Evolutionary conservation across 441 rosid genomes (phyloP), one percentile per base, ranked within the genome.

Genomic region (Erysimum pusillum): DNA sequence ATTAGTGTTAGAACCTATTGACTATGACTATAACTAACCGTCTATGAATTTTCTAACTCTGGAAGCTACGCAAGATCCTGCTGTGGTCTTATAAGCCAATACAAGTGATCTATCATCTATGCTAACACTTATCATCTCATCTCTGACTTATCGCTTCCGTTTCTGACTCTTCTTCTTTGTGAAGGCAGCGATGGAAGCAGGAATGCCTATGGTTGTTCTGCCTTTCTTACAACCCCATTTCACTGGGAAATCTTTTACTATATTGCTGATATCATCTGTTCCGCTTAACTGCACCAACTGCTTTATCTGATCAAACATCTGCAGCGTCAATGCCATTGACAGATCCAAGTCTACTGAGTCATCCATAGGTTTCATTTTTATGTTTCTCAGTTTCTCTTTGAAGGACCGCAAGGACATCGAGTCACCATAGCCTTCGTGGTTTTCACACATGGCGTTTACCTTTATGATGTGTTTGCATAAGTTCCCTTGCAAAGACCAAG

Each of bases 391-490:
- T 59, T 85, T 83, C 75, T 89, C 89, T 71, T 77, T 83, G 44
- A 90, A 81, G 5, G 98, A 90, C 70, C 56, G 85, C 67, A 84
- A 83, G 14, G 99, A 95, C 91, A 91, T 87, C 53, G 91, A 88
- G 57, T 83, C 86, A 63, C 76, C 82, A 73, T 68, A 83, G 6
- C 82, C 84, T 79, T 66, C 60, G 12, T 20, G 74, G 71, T 81
- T 82, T 79, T 83, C 88, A 39, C 91, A 86, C 1, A 87, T 80
- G 85, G 87, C 83, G 60, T 93, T 93, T 52, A 90, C 98, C 86
- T 93, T 95, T 52, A 93, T 81, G 81, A 92, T 90, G 79, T 95
- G 99, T 81, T 95, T 95, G 91, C 99, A 95, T 63, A 95, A 76
- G 80, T 92, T 92, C 54, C 97, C 99, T 74, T 87, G 99, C 85